Base-by-base conservation (phyloP, 805 yeast genomes). In the Pichia paraexigua region DNA sequence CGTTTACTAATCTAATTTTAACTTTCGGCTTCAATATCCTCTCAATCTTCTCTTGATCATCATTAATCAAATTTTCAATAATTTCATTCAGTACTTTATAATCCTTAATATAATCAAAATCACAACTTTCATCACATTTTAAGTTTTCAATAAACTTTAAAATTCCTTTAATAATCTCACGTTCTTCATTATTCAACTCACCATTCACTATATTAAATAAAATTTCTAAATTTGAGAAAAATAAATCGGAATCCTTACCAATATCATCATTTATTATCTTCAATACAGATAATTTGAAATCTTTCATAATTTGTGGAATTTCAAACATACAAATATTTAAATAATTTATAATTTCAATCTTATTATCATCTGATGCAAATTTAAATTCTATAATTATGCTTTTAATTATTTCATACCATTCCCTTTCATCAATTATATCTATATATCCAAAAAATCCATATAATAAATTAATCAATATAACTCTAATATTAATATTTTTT, bases 251-350 rank as follows among this genome's bases (percentile, higher is more conserved):
- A 56, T 80, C 80, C 0, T 95, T 80, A 24, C 25, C 40, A 89
- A 11, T 79, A 61, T 87, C 78, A 7, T 87, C 83, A 59, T 87
- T 95, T 41, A 90, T 67, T 48, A 79, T 78, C n/a, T 85, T 79
- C 54, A 89, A 72, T 12, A 90, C 79, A n/a, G 80, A 80, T 10
- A 82, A 73, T 37, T 88, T 63, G 58, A 73, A 84, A 59, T 83
- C 82, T 63, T 83, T 85, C 50, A 90, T 74, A 0, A 92, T 80
- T 12, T 74, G 63, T 1, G 96, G 95, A 35, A 86, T 73, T 62
- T 87, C 96, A 63, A 85, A 88, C 62, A 95, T 85, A 58, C 92
- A 85, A 2, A 85, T 74, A 6, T 85, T 80, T 52, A 91, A 69
- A 43, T 84, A 82, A 58, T 88, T 89, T 28, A 90, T 77, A 56